Conservation (phyloP, 202 grass and related monocot species). For the Hordeum pubiflorum region DNA sequence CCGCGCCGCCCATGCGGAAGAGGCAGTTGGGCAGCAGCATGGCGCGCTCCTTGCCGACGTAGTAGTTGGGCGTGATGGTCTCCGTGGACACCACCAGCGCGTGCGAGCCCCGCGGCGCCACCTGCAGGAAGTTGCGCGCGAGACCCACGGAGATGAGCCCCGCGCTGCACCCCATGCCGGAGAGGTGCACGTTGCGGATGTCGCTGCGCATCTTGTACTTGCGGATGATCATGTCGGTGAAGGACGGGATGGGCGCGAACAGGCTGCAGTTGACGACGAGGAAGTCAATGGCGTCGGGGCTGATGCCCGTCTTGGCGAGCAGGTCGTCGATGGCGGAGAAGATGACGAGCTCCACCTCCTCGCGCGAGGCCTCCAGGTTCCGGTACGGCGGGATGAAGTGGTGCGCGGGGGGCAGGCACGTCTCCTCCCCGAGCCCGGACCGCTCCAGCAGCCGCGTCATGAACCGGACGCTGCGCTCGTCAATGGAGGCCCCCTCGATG, state of each 20-base stretch:
- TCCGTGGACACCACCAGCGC: conserved; percentile 59
- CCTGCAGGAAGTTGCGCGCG: conserved; percentile 42
- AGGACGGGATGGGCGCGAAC: conserved; percentile 55
- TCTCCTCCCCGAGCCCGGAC: conserved; percentile 71
- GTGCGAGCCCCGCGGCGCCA: neutral
- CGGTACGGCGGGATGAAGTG: conserved; percentile 52
- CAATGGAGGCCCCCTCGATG: conserved; percentile 14
- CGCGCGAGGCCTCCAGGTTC: conserved; percentile 8
- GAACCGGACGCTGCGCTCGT: conserved; percentile 70
- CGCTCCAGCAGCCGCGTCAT: conserved; percentile 50
- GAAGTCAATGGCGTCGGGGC: conserved; percentile 36
- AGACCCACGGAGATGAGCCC: conserved; percentile 56
- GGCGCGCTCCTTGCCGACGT: conserved; percentile 46
- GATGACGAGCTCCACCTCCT: conserved; percentile 45
- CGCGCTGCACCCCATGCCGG: conserved; percentile 78
- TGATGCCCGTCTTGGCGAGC: conserved; percentile 42
- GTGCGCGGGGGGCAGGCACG: conserved; percentile 50
- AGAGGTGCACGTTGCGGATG: conserved; percentile 45
- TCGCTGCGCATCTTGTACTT: conserved; percentile 52
- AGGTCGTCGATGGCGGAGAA: conserved; percentile 58
- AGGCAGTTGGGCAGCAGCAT: conserved; percentile 72
- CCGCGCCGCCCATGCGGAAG: conserved; percentile 54
- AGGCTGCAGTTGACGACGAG: conserved; percentile 77
- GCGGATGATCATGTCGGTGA: conserved; percentile 57
- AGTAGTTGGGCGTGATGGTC: conserved; percentile 59